Evolutionary conservation across 345 rosid species (phyloP), one percentile per base, ranked within the genome.

Genomic region (Populus nigra): DNA sequence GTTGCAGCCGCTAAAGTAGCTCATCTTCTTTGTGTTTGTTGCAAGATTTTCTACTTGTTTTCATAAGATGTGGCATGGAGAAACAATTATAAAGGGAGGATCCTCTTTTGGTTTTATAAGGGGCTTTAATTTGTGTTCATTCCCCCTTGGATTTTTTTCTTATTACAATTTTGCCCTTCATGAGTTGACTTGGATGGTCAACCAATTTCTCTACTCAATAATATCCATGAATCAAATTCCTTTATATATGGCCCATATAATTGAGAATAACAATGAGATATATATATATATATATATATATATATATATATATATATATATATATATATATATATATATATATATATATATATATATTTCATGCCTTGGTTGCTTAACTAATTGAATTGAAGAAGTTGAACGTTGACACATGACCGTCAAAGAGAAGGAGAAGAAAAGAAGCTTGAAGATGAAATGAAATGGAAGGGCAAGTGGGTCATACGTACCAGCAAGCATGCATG

Each of bases 21-120:
- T 87, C 89, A 90, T 86, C 87, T 53, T 87, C 90, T 86, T 80
- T 67, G 79, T 73, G 82, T 72, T 75, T 20, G 79, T 5, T 36
- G 10, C 22, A 2, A 35, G 1, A 31, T 57, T 7, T 62, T 72
- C 23, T 35, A 23, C 47, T 53, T 73, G 5, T 73, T 23, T 50
- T 62, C 65, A 62, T 49, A 55, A 50, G 55, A 0, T 57, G 5
- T 50, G 23, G 29, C 69, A 18, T 55, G 66, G 43, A 72, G n/a
- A 39, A 27, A 45, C 10, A 38, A n/a, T 33, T 33, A 33, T 22
- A 63, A 38, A 20, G 35, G 3, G 5, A 33, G 55, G 47, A 53
- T 38, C 57, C 20, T 33, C 55, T 45, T 68, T 25, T 57, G 59
- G 47, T 47, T 76, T 80, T 80, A 71, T 80, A 68, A 15, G 35